A percentile compares a stretch with the other conserved stretches of the same genome.
Conservation (phyloP, 352 stramenopile genomes). For the Phytophthora ramorum region DNA sequence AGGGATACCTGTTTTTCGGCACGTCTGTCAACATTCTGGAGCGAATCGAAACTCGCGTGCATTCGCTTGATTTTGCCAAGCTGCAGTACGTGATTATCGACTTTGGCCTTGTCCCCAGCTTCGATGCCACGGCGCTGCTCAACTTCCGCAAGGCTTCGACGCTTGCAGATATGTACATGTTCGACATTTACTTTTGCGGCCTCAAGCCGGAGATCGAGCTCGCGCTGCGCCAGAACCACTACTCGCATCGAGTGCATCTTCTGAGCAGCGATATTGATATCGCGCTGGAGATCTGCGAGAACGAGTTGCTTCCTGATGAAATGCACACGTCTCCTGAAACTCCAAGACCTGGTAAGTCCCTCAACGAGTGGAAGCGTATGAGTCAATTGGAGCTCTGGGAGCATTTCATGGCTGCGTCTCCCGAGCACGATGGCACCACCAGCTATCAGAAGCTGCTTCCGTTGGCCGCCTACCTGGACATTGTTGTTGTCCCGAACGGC, state of each 20-base stretch:
- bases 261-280: slow-evolving; percentile 60
- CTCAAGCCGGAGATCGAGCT: slow-evolving; percentile 59
- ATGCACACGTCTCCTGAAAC: slow-evolving; percentile 41
- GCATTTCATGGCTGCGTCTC: slow-evolving; percentile 57
- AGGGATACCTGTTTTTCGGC: slow-evolving; percentile 86
- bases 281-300: slow-evolving; percentile 73
- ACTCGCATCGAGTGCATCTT: slow-evolving; percentile 55
- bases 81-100: slow-evolving; percentile 79
- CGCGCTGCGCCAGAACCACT: slow-evolving; percentile 55
- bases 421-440: slow-evolving; percentile 32
- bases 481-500: slow-evolving; percentile 56
- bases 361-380: slow-evolving; percentile 68
- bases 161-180: slow-evolving; percentile 69
- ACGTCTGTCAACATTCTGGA: slow-evolving; percentile 83
- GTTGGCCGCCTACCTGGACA: slow-evolving; percentile 66
- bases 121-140: slow-evolving; percentile 78
- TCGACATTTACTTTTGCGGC: slow-evolving; percentile 85
- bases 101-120: slow-evolving; percentile 80
- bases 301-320: slow-evolving; percentile 57
- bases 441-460: slow-evolving; percentile 65
- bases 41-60: slow-evolving; percentile 75
- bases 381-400: slow-evolving; percentile 76
- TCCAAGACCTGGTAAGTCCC: slow-evolving; percentile 24
- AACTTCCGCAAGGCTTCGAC: slow-evolving; percentile 76
- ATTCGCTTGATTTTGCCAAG: slow-evolving; percentile 60